Percentiles rank a stretch among this genome's conserved stretches.
Conservation (phyloP, 106 monocot genomes). For the Narthecium ossifragum region DNA sequence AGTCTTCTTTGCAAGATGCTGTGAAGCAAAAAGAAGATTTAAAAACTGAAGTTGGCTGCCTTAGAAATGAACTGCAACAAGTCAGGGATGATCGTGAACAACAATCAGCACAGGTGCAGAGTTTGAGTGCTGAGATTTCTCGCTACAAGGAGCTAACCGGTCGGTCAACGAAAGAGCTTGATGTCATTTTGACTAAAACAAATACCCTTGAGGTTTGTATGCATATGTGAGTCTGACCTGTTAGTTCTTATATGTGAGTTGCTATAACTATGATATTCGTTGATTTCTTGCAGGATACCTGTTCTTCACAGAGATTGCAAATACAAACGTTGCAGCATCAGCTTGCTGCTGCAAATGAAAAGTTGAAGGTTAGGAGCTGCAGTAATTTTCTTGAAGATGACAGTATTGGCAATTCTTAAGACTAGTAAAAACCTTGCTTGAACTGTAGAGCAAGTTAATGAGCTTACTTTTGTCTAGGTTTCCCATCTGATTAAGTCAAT, state of each 20-base stretch:
- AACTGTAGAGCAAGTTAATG: too few species aligned
- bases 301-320: slow-evolving; percentile 47
- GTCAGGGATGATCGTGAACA: slow-evolving; percentile 73
- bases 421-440: too few species aligned
- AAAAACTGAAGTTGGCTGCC: slow-evolving; percentile 36
- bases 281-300: slow-evolving; percentile 41
- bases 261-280: background rate
- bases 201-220: slow-evolving; percentile 13
- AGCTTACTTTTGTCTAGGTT: too few species aligned
- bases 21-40: slow-evolving; percentile 61
- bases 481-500: too few species aligned
- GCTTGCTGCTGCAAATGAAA: slow-evolving; percentile 51
- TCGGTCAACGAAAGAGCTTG: slow-evolving; percentile 9
- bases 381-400: background rate
- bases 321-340: slow-evolving; percentile 47
- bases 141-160: slow-evolving; percentile 22
- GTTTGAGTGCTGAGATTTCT: slow-evolving; percentile 11
- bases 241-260: background rate
- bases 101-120: slow-evolving; percentile 35
- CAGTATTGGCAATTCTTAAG: too few species aligned
- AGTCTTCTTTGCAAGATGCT: slow-evolving; percentile 74
- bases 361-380: slow-evolving; percentile 46
- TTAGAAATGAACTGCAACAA: slow-evolving; percentile 66
- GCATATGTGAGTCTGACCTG: background rate
- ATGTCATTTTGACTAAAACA: slow-evolving; percentile 4